phyloP scores from a whole-genome alignment of 495 filamentous ascomycete species.

The Cairneyella variabilis region DNA sequence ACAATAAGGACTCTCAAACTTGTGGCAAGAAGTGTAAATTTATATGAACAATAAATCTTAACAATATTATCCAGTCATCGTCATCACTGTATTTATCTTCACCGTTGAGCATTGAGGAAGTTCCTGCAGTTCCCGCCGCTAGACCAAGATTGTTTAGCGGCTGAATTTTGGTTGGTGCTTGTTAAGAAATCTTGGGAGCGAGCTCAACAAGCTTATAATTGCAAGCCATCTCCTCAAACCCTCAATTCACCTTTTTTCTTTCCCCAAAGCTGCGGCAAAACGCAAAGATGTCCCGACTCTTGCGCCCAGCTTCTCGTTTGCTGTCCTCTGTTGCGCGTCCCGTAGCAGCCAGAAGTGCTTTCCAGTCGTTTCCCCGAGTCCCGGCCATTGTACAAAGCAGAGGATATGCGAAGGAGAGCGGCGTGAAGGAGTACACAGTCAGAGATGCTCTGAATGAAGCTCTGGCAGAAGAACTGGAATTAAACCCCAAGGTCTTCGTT shows the following conservation, averaged over 20 bases:
- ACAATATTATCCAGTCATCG: too few species aligned
- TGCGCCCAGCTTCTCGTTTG: slow-evolving; percentile 76
- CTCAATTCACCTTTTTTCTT: slow-evolving; percentile 23
- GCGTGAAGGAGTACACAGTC: slow-evolving; percentile 89
- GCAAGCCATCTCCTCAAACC: slow-evolving; percentile 2
- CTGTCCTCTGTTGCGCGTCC: slow-evolving; percentile 57
- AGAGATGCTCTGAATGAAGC: slow-evolving; percentile 97
- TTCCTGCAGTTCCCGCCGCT: too few species aligned
- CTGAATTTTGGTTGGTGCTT: too few species aligned
- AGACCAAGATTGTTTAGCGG: too few species aligned
- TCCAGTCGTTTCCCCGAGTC: slow-evolving; percentile 43
- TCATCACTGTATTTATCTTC: too few species aligned
- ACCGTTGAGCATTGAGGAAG: too few species aligned
- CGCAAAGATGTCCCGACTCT: slow-evolving; percentile 60
- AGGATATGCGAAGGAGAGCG: slow-evolving; percentile 52
- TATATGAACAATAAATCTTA: too few species aligned
- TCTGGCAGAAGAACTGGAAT: slow-evolving; percentile 93
- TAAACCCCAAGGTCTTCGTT: slow-evolving; percentile 90
- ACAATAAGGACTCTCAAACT: too few species aligned
- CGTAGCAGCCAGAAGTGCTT: slow-evolving; percentile 46
- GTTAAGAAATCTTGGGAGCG: too few species aligned
- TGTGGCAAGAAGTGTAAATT: too few species aligned
- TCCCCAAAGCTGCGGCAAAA: slow-evolving; percentile 21
- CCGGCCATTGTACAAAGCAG: slow-evolving; percentile 41
- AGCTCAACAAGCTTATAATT: too few species aligned